These are phyloP conservation scores for Pseudogymnoascus sp. DNA, from an alignment of 2,329 filamentous ascomycete genomes.

Conservation along the genomic window DNA sequence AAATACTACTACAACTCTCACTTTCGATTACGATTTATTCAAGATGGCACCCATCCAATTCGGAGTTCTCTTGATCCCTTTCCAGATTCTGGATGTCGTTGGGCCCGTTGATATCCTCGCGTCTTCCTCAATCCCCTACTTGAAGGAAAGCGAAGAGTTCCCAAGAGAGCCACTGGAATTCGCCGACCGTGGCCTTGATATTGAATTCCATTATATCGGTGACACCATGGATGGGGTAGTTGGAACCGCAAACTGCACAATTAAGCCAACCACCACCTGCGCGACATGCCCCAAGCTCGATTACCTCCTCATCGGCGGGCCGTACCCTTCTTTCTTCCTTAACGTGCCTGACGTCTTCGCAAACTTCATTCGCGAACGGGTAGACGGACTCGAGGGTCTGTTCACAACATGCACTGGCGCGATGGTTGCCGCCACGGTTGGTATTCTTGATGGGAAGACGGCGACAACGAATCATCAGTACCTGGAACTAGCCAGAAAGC, in stretches of 20 bases:
- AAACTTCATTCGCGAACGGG: constrained; percentile 38
- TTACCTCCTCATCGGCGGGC: constrained; percentile 32
- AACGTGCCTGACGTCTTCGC: constrained; percentile 26
- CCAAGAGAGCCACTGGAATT: neutral
- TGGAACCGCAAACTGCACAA: constrained; percentile 18
- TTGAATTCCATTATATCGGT: constrained; percentile 32
- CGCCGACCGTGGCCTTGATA: constrained; percentile 23
- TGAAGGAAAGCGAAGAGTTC: neutral
- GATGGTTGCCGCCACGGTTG: constrained; percentile 27
- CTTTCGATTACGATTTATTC: neutral
- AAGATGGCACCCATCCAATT: constrained; percentile 24
- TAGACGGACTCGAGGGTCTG: constrained; percentile 42
- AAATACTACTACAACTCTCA: neutral
- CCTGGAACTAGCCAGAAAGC: constrained; percentile 26
- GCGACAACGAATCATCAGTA: constrained; percentile 38
- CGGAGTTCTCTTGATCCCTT: constrained; percentile 23
- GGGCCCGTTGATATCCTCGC: constrained; percentile 24
- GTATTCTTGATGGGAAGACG: constrained; percentile 35
- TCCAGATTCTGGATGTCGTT: constrained; percentile 23
- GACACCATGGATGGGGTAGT: constrained; percentile 26
- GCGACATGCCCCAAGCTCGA: constrained; percentile 34
- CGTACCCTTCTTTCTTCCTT: constrained; percentile 23
- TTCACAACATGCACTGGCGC: constrained; percentile 36
- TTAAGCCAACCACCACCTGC: constrained; percentile 28
- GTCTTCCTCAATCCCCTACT: neutral